Conservation (phyloP, 805 yeast genomes). For the Candida xiaguanensis region DNA sequence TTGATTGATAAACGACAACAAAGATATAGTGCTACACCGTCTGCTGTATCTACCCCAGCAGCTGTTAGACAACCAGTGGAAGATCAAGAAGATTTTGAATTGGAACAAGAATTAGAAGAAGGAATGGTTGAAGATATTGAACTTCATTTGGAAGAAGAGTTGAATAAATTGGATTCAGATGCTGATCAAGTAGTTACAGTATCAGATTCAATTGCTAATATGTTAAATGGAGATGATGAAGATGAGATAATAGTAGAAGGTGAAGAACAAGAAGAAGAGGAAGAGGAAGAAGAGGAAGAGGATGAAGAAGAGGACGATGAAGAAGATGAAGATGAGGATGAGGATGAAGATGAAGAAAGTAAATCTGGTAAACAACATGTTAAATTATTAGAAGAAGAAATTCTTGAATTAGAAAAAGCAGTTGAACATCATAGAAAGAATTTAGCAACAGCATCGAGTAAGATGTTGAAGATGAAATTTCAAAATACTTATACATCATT, state of each 20-base stretch:
- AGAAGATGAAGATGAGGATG: constrained; percentile 54
- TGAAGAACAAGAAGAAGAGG: constrained; percentile 34
- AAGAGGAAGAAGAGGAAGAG: constrained; percentile 44
- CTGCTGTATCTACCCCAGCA: constrained; percentile 24
- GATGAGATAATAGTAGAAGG: constrained; percentile 15
- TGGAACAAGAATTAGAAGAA: constrained; percentile 33
- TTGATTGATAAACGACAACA: constrained; percentile 50
- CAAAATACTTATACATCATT: constrained; percentile 75
- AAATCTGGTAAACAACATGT: constrained; percentile 47
- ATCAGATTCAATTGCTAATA: constrained; percentile 8
- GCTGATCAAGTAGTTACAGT: constrained; percentile 3
- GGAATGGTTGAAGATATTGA: constrained; percentile 17
- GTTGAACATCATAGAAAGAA: constrained; percentile 72
- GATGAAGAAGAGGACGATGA: constrained; percentile 55
- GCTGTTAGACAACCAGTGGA: constrained; percentile 23
- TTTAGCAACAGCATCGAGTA: constrained; percentile 70
- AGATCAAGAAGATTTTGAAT: constrained; percentile 33
- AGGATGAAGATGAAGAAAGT: constrained; percentile 48
- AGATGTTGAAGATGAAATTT: constrained; percentile 83
- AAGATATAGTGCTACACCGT: constrained; percentile 24
- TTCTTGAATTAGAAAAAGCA: constrained; percentile 73
- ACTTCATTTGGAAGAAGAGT: constrained; percentile 49
- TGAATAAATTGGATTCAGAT: constrained; percentile 44
- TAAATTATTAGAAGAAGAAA: constrained; percentile 80
- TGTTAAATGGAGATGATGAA: constrained; percentile 9